Evolutionary conservation across 108 stramenopile species (phyloP), one percentile per base, ranked within the genome.

Genomic region (Skeletonema grethae): DNA sequence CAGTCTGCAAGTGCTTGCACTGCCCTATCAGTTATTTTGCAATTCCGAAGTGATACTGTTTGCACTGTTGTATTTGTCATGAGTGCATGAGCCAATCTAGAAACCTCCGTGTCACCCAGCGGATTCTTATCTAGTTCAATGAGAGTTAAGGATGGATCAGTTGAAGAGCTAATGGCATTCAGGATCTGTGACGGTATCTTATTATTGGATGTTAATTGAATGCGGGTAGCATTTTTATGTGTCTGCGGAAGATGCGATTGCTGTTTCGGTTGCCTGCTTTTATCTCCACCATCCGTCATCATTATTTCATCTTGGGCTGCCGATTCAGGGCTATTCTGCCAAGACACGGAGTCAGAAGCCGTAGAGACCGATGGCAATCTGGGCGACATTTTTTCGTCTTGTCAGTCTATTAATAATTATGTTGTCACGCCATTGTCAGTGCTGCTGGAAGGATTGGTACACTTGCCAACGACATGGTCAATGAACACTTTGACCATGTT

Each of bases 141-240:
- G 13, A 43, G 6, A 22, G 39, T 75, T 65, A 75, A 29, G 31
- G 65, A 45, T 24, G 63, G 65, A 34, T 67, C 65, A 7, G 53
- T 56, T 7, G 65, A 67, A 2, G 56, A 57, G 15, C 72, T 63
- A 10, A 73, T 38, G 4, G 65, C 36, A 34, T 73, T 34, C 18
- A 65, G 39, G 25, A 73, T 59, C 41, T 64, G 72, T 39, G 72
- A 31, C 2, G 72, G 63, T 12, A 73, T 73, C 32, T 39, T 31
- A 65, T 73, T 65, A 12, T 35, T 18, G 57, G 63, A 63, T 11
- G 63, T 41, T 18, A 73, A 35, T 2, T 63, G 63, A 24, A 59
- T 57, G 11, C 31, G 56, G 31, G 56, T 67, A 22, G n/a, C 18
- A 53, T 53, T 53, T 53, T 24, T 53, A 5, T 18, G 50, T 2